Base-by-base conservation (phyloP, 768 basidiomycete genomes). In the Amanita rubescens region DNA sequence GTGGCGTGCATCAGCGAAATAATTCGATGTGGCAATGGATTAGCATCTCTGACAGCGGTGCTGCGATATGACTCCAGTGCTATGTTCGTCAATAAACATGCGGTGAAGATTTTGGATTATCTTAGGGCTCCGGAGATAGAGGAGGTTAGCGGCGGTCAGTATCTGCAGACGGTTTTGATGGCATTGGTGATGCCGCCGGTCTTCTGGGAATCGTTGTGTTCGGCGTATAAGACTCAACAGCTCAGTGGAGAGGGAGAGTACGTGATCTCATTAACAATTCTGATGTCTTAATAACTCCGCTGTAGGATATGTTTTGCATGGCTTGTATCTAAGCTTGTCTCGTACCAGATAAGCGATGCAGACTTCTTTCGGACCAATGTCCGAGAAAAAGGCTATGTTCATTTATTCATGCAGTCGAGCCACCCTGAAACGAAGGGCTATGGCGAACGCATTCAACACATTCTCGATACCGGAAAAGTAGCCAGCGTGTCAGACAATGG, bases 101-200 rank as follows among this genome's bases (percentile, higher is more conserved):
- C 65, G 1, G 49, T 66, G 0, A 41, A 55, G 0, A 60, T 75
- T n/a, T 55, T 78, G 2, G 17, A 43, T 0, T 77, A 69, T 56
- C 61, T 80, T 9, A 65, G 67, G 43, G 57, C 60, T 1, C 51
- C 27, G 3, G 41, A 19, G 3, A 15, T 51, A 9, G 51, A 43
- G 14, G 60, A 49, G 30, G 55, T 74, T 24, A 68, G 66, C 3
- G 60, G 65, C 12, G 79, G 79, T 2, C 55, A 59, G 3, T 59
- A 71, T n/a, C 63, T 79, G 0, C 52, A 66, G 25, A 59, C 65
- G 19, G 53, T 77, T 27, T 50, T 80, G 27, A 61, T 62, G 1
- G 54, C 41, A 0, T 67, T 78, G n/a, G 65, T 74, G 11, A 68
- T 74, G 0, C 76, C 75, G 0, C 69, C 77, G 10, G 62, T 77